Percentiles rank a stretch among this genome's conserved stretches.
Evolutionary conservation across 441 rosid genomes (phyloP).

Genomic region (Mallotus japonicus): DNA sequence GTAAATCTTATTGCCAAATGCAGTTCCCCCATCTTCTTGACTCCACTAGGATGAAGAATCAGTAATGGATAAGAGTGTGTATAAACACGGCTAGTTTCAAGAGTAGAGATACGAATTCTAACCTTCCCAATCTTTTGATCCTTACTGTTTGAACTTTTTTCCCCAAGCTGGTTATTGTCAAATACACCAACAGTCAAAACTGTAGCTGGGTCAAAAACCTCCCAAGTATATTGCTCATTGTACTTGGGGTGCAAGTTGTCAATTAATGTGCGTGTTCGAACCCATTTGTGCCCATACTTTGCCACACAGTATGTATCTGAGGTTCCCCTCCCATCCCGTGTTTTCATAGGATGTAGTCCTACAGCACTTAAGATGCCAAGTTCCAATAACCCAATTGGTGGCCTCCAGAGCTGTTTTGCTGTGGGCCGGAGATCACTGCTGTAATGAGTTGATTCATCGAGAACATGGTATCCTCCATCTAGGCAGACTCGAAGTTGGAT

Average conservation of each 20-base stretch:
- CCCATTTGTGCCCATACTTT: slow-evolving; percentile 93
- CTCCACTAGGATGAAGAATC: slow-evolving; percentile 81
- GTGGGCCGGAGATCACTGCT: slow-evolving; percentile 97
- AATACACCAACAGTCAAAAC: slow-evolving; percentile 87
- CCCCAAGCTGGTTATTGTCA: slow-evolving; percentile 79
- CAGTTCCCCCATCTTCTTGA: slow-evolving; percentile 92
- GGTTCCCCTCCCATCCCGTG: slow-evolving; percentile 81
- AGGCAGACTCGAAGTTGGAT: slow-evolving; percentile 89
- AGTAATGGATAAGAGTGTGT: slow-evolving; percentile 84
- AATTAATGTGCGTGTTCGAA: slow-evolving; percentile 79
- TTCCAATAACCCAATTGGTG: slow-evolving; percentile 79
- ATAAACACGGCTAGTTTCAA: slow-evolving; percentile 82
- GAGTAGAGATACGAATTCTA: slow-evolving; percentile 77
- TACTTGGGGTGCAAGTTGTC: slow-evolving; percentile 74
- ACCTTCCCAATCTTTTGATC: slow-evolving; percentile 91
- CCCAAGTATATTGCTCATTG: slow-evolving; percentile 94
- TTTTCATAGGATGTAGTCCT: slow-evolving; percentile 93
- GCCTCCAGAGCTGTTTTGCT: slow-evolving; percentile 89
- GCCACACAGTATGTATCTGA: slow-evolving; percentile 93
- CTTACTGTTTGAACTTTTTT: slow-evolving; percentile 56
- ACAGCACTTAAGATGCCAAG: slow-evolving; percentile 79
- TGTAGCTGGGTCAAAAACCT: slow-evolving; percentile 91
- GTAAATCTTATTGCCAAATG: slow-evolving; percentile 86
- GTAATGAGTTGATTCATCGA: slow-evolving; percentile 90
- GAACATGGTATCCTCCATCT: slow-evolving; percentile 94